Conservation (phyloP, 176 grass and related monocot genomes). For the Avena insularis region DNA sequence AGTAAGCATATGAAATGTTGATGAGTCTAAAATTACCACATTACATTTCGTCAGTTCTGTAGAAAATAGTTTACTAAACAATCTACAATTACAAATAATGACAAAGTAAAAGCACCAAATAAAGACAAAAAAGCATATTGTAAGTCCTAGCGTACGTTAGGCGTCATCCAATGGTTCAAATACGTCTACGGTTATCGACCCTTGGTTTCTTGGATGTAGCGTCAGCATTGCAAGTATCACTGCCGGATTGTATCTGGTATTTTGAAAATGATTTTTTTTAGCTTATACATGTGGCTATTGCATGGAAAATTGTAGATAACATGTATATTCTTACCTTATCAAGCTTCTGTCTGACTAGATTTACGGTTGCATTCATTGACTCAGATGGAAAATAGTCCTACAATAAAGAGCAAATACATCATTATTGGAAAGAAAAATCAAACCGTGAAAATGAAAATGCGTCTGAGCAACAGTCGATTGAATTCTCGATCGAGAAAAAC, state of each 20-base stretch:
- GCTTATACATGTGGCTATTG: background rate
- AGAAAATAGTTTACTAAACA: background rate
- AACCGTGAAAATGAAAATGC: background rate
- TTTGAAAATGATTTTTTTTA: slow-evolving; percentile 35
- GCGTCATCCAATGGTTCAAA: slow-evolving; percentile 49
- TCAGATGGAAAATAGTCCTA: slow-evolving; percentile 88
- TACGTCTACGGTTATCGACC: slow-evolving; percentile 71
- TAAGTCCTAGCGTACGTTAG: background rate
- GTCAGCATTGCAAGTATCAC: slow-evolving; percentile 42
- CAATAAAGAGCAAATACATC: slow-evolving; percentile 10
- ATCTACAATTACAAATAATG: background rate
- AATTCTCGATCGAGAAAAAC: no score
- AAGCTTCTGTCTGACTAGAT: slow-evolving; percentile 78
- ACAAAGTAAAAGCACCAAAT: background rate
- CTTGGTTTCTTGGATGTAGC: slow-evolving; percentile 69
- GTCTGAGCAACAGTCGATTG: no score
- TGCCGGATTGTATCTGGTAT: slow-evolving; percentile 67
- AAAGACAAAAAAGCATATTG: background rate
- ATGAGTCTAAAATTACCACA: background rate
- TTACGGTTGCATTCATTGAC: slow-evolving; percentile 79
- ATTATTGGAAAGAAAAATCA: slow-evolving; percentile 5
- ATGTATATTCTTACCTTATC: slow-evolving; percentile 57
- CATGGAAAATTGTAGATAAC: background rate
- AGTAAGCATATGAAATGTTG: background rate
- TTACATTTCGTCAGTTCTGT: background rate